Base-by-base conservation (phyloP, 805 yeast genomes). In the Saccharomyces paradoxus region DNA sequence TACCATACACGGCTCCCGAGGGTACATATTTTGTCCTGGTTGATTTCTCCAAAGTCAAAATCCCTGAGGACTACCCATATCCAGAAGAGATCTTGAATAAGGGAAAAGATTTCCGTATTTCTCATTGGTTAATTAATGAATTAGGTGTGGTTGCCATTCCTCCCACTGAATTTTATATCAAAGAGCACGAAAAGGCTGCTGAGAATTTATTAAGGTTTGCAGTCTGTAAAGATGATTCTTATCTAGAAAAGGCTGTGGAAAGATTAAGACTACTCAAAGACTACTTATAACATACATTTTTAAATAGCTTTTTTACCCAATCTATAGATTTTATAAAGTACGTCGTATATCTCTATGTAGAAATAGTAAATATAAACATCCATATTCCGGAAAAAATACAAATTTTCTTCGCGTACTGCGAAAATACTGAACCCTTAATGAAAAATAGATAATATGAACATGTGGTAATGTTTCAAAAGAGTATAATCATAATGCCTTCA, bases 71-170 rank as follows among this genome's bases (percentile, higher is more conserved):
- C 62, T 88, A 84, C 63, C 76, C 68, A 48, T 86, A 78, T 68
- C 97, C 97, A 0, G 82, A 74, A 14, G 90, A 84, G 17, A 78
- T 94, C 56, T 66, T 73, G 51, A 70, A 70, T 37, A 81, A 87
- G 58, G 92, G 96, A 14, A 83, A 83, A 59, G 99, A 94, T 73
- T 94, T 90, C 77, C 82, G 82, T 67, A 77, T 85, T 59, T 95
- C 96, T 0, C 89, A 88, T 72, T 94, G 98, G 97, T 77, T 94
- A 56, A 89, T 90, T 64, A 84, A 82, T 67, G 96, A 90, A 67
- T 70, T 92, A 55, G 99, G 99, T 10, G 95, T 94, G 46, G 98
- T 94, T 22, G 86, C 96, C 3, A 94, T 94, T 59, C 99, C 99
- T 10, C 98, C 98, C 29, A 86, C 96, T n/a, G 98, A 92, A 71